Evolutionary conservation across 2,329 filamentous ascomycete species (phyloP), one percentile per base, ranked within the genome.

Genomic region (Cercospora sp.): DNA sequence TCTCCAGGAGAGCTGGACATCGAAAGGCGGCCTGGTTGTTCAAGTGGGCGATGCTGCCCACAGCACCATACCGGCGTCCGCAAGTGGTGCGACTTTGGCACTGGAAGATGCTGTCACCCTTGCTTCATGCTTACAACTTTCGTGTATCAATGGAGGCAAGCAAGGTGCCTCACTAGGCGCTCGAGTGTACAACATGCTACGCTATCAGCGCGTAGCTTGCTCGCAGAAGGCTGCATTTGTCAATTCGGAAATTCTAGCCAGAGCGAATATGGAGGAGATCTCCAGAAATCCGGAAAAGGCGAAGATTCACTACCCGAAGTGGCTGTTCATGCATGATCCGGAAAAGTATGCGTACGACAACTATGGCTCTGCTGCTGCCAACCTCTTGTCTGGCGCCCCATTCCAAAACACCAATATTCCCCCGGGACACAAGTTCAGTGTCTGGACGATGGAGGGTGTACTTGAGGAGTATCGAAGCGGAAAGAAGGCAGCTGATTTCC

Each of bases 221-320:
- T 81, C 81, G 1, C 83, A 84, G 66, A 83, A 84, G 66, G 79
- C 83, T 39, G 80, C 81, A 51, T 83, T 83, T 76, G 79, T 79
- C 69, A 82, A 84, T 73, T 77, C 81, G 28, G 81, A 83, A 73
- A 78, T 83, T 8, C 77, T 83, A 1, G 81, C 83, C 72, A 79
- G 82, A 65, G 83, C 82, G 10, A 80, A 84, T 72, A 83, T 82
- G 82, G 78, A 80, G 66, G 83, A 83, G 68, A 81, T 83, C 66
- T 80, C 82, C 72, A 74, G 82, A 1, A 79, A 83, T 69, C 81
- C 81, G 0, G 78, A 80, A 45, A 76, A 79, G 7, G 81, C 80
- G 13, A 79, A 80, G 18, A 81, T 81, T 39, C 81, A 82, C 71
- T 78, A 81, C 2, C 82, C 82, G 3, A 80, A 80, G 68, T 83